phyloP scores from a whole-genome alignment of 257 asterid genomes.

The Rauvolfia tetraphylla region DNA sequence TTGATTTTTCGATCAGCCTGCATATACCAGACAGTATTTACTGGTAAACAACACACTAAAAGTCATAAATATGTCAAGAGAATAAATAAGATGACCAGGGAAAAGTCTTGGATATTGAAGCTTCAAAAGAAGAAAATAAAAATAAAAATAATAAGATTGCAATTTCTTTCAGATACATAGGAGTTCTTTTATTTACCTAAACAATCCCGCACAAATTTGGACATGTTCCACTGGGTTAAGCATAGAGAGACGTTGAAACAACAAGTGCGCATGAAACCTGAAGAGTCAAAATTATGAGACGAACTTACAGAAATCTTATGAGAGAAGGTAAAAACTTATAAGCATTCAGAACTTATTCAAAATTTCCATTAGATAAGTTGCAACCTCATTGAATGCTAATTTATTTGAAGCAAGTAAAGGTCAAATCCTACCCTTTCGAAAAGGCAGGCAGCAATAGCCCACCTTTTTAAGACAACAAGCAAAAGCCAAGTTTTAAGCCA shows the following conservation, averaged over 20 bases:
- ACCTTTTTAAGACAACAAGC: background rate
- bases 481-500: background rate
- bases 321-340: background rate
- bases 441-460: background rate
- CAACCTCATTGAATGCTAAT: background rate
- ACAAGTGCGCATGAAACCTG: slow-evolving; percentile 87
- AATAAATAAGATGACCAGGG: slow-evolving; percentile 1
- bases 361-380: background rate
- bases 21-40: slow-evolving; percentile 14
- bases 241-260: slow-evolving; percentile 78
- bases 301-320: background rate
- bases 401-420: background rate
- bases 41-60: background rate
- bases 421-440: background rate
- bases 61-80: slow-evolving; percentile 14
- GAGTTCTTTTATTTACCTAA: slow-evolving; percentile 42
- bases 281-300: slow-evolving; percentile 22
- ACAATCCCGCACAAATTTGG: slow-evolving; percentile 64
- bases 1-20: slow-evolving; percentile 80
- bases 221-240: slow-evolving; percentile 88
- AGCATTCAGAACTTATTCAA: background rate
- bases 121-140: background rate
- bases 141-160: no score
- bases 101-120: background rate
- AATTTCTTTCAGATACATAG: background rate